A percentile compares a stretch with the other conserved stretches of the same genome.
phyloP scores from a whole-genome alignment of 2,329 filamentous ascomycete genomes.

The Talaromyces sp. region DNA sequence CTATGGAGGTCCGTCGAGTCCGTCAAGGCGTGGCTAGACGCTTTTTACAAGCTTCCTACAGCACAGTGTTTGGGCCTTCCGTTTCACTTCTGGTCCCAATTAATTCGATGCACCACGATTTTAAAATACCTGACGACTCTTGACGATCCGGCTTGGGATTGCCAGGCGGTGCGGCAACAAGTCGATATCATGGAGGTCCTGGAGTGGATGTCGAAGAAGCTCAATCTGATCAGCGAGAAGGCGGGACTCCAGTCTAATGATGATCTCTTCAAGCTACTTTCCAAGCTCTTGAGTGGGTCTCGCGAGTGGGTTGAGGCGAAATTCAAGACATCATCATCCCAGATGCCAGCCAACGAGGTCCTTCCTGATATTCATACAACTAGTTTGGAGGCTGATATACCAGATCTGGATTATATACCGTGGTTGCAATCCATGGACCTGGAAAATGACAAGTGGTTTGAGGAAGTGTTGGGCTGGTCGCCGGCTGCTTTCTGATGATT shows the following conservation, averaged over 20 bases:
- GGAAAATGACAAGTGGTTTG: conserved; percentile 19
- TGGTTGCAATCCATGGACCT: conserved; percentile 28
- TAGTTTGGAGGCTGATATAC: conserved; percentile 12
- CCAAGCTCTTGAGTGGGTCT: conserved; percentile 22
- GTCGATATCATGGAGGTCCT: conserved; percentile 27
- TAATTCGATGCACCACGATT: conserved; percentile 29
- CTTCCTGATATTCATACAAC: neutral
- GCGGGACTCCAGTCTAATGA: conserved; percentile 25
- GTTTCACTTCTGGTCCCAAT: conserved; percentile 35
- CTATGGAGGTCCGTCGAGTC: conserved; percentile 31
- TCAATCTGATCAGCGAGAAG: conserved; percentile 23
- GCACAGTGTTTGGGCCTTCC: conserved; percentile 25
- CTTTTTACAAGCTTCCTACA: conserved; percentile 19
- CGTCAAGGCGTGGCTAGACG: conserved; percentile 30
- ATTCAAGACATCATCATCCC: conserved; percentile 15
- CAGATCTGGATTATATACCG: conserved; percentile 22
- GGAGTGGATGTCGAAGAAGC: conserved; percentile 25
- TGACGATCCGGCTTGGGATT: conserved; percentile 36
- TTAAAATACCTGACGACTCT: conserved; percentile 35
- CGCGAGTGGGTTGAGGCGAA: conserved; percentile 17
- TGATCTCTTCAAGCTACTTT: conserved; percentile 21
- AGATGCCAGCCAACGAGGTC: neutral
- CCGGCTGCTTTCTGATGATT: neutral
- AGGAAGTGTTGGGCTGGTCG: conserved; percentile 9
- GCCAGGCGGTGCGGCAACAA: conserved; percentile 27